Conservation (phyloP, 2,329 filamentous ascomycete genomes). For the Penicillium sp. region DNA sequence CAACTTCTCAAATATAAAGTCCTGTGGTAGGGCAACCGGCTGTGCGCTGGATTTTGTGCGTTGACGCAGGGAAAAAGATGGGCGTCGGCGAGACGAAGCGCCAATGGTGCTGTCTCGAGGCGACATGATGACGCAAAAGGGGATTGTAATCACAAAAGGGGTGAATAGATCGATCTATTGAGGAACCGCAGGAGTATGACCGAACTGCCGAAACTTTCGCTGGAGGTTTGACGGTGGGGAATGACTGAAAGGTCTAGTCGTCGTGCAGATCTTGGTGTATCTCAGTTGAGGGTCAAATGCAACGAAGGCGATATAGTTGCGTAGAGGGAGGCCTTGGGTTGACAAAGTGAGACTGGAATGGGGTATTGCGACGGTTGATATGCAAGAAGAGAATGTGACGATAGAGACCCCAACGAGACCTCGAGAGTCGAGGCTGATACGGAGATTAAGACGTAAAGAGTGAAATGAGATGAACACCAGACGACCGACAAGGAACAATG, state of each 20-base stretch:
- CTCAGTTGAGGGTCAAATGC: background rate
- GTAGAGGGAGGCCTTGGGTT: background rate
- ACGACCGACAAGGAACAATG: constrained; percentile 7
- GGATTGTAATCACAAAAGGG: constrained; percentile 8
- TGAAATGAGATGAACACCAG: constrained; percentile 10
- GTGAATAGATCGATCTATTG: constrained; percentile 1
- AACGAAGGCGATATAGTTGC: constrained; percentile 5
- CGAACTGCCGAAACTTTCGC: too few relatives aligned
- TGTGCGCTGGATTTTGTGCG: constrained; percentile 35
- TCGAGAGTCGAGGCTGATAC: constrained; percentile 6
- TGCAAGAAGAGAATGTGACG: constrained; percentile 4
- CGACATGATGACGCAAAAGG: constrained; percentile 21
- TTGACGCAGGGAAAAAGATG: constrained; percentile 34
- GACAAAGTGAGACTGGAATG: too few relatives aligned
- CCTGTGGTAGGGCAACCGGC: constrained; percentile 17
- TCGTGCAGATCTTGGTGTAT: constrained; percentile 9
- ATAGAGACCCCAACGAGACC: constrained; percentile 10
- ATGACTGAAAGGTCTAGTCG: constrained; percentile 7
- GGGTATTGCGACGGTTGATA: too few relatives aligned
- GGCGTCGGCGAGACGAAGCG: constrained; percentile 29
- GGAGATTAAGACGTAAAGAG: constrained; percentile 11
- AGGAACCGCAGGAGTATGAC: background rate
- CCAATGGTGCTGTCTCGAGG: constrained; percentile 25
- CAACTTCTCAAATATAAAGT: constrained; percentile 20
- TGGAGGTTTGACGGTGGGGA: too few relatives aligned